These are phyloP conservation scores for Brasilioporus rufonigricans DNA, from an alignment of 768 basidiomycete species.

Conservation along the genomic window DNA sequence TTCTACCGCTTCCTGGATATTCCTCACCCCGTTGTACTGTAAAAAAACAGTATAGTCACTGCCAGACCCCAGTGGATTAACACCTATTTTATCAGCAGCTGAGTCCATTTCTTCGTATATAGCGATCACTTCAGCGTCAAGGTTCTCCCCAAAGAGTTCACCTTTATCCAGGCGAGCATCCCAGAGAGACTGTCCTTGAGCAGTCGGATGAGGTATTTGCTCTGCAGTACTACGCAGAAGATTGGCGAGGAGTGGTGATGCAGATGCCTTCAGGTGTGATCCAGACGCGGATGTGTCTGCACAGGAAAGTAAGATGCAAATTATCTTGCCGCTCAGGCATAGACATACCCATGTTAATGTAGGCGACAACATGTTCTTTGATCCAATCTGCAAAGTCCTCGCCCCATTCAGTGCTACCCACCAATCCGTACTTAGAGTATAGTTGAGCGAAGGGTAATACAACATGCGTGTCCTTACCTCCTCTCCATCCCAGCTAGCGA, in stretches of 20 bases:
- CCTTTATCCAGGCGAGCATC: slow-evolving; percentile 62
- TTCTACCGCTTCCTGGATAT: not conserved
- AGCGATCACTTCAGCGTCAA: slow-evolving; percentile 29
- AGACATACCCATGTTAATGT: slow-evolving; percentile 71
- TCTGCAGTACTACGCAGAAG: slow-evolving; percentile 67
- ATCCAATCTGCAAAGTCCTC: slow-evolving; percentile 90
- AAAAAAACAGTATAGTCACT: slow-evolving; percentile 93
- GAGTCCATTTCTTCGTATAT: slow-evolving; percentile 26
- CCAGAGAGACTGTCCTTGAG: slow-evolving; percentile 68
- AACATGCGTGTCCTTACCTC: slow-evolving; percentile 38
- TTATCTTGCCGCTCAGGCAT: slow-evolving; percentile 28
- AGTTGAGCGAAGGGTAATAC: not conserved
- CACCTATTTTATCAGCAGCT: slow-evolving; percentile 35
- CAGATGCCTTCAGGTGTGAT: slow-evolving; percentile 47
- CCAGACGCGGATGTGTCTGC: slow-evolving; percentile 55
- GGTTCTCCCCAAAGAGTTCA: slow-evolving; percentile 35
- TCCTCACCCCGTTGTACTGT: slow-evolving; percentile 66
- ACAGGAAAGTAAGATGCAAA: slow-evolving; percentile 27
- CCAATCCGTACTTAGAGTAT: slow-evolving; percentile 53
- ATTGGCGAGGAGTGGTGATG: slow-evolving; percentile 81
- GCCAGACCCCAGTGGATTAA: slow-evolving; percentile 74
- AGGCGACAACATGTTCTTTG: slow-evolving; percentile 76
- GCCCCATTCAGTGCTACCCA: slow-evolving; percentile 92
- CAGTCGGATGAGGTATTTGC: slow-evolving; percentile 72
- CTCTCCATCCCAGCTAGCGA: slow-evolving; percentile 83